Evolutionary conservation across 495 filamentous ascomycete species (phyloP), one percentile per base, ranked within the genome.

Genomic region (Parathielavia appendiculata): DNA sequence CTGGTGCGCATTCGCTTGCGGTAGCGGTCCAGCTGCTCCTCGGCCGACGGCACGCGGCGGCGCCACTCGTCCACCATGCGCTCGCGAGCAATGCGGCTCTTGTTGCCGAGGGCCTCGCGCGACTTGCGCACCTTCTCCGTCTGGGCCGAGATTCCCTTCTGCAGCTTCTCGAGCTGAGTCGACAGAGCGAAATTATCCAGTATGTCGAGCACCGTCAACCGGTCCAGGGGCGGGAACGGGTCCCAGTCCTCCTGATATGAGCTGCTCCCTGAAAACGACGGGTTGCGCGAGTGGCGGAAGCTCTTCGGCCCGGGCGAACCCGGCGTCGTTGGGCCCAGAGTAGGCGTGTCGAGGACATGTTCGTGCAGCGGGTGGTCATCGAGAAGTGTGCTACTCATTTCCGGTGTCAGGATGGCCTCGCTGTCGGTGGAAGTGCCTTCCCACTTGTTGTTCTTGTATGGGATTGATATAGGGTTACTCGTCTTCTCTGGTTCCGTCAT

Each of bases 21-120:
- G 71, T 97, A 97, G 69, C 89, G 89, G 26, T 92, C 89, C 20
- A 98, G 81, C 76, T 95, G 91, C 69, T 96, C 91, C 59, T 96
- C 93, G 9, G 90, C 86, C 32, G 89, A 86, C 7, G 90, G 90
- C 1, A 92, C 78, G 20, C 90, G 82, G 54, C 85, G 83, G 54
- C 88, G 85, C 87, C 87, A 92, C 75, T 97, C 89, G 59, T 89
- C 90, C 36, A 96, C 85, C 54, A 95, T 87, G 34, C 86, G 83
- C 56, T 93, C 86, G 58, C 74, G 75, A 17, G 77, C 77, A n/a
- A 71, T 64, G 43, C 73, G 73, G 45, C 74, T 68, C 61, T 63
- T 71, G n/a, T 69, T 71, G 63, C 73, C 73, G 35, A 95, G 71
- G 65, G 85, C 89, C 69, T 92, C 84, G 60, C 86, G 85, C 57